phyloP scores from a whole-genome alignment of 139 green algal species.

The Spirogloea muscicola region DNA sequence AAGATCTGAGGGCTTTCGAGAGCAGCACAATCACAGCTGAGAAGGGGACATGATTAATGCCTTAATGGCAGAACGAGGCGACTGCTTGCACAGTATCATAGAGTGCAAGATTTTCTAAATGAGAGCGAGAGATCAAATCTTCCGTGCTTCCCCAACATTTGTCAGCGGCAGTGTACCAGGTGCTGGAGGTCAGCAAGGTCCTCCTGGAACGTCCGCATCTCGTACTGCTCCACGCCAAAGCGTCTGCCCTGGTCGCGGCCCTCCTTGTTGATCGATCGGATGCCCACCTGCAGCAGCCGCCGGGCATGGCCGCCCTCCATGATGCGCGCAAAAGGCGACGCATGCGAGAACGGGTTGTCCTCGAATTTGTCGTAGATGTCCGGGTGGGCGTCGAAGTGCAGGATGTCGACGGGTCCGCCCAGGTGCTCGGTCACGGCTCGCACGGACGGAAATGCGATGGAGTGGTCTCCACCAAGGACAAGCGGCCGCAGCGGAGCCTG shows the following conservation, averaged over 20 bases:
- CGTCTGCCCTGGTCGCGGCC: slow-evolving; percentile 23
- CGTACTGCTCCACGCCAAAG: slow-evolving; percentile 39
- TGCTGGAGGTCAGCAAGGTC: slow-evolving; percentile 28
- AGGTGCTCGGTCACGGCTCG: slow-evolving; percentile 26
- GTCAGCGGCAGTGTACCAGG: slow-evolving; percentile 4
- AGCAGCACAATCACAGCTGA: too few relatives aligned
- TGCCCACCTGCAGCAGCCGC: slow-evolving; percentile 35
- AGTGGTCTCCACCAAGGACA: slow-evolving; percentile 37
- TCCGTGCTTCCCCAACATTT: too few relatives aligned
- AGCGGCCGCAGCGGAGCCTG: slow-evolving; percentile 30
- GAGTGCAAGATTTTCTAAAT: too few relatives aligned
- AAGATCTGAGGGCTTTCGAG: too few relatives aligned
- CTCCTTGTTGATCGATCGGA: slow-evolving; percentile 28
- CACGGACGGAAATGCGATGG: slow-evolving; percentile 25
- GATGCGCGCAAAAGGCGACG: slow-evolving; percentile 35
- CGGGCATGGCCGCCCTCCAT: slow-evolving; percentile 30
- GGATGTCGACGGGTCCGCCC: slow-evolving; percentile 34
- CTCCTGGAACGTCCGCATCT: slow-evolving; percentile 38
- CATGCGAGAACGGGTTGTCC: slow-evolving; percentile 39
- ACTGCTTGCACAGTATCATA: too few relatives aligned
- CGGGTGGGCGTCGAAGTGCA: slow-evolving; percentile 43
- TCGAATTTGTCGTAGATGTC: slow-evolving; percentile 46
- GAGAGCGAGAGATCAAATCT: too few relatives aligned
- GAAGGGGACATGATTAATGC: too few relatives aligned
- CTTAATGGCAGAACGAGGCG: too few relatives aligned